These are phyloP conservation scores for Epichloe typhina DNA, from an alignment of 2,329 filamentous ascomycete species.

Conservation along the genomic window DNA sequence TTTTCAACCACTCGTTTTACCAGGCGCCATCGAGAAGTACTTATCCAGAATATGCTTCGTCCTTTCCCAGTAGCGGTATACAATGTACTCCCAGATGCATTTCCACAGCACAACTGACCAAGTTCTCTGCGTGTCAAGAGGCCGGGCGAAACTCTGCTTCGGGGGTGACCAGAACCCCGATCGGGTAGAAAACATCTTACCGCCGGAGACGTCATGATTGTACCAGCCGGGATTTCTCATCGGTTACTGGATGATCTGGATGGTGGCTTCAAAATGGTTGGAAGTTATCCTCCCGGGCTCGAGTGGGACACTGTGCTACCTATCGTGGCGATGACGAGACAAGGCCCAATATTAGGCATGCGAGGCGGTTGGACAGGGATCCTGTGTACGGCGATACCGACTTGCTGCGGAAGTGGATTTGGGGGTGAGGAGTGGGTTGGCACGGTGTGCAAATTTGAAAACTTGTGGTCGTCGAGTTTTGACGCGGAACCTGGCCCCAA, in stretches of 20 bases:
- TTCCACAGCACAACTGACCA: slow-evolving; percentile 58
- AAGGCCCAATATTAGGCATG: slow-evolving; percentile 1
- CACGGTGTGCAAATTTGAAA: background rate
- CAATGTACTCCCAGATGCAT: slow-evolving; percentile 38
- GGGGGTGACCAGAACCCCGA: slow-evolving; percentile 36
- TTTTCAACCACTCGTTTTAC: background rate
- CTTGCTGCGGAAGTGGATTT: background rate
- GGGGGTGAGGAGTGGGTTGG: background rate
- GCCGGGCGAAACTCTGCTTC: slow-evolving; percentile 50
- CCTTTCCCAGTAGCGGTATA: background rate
- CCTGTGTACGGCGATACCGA: slow-evolving; percentile 9
- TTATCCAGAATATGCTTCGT: background rate
- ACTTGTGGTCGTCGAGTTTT: background rate
- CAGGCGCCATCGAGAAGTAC: background rate
- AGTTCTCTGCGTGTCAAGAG: slow-evolving; percentile 45
- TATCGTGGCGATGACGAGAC: background rate
- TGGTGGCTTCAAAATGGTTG: slow-evolving; percentile 51
- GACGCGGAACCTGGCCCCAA: background rate
- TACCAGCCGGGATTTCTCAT: slow-evolving; percentile 53
- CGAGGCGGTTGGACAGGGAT: slow-evolving; percentile 10
- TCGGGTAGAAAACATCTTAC: slow-evolving; percentile 38
- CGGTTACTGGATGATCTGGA: slow-evolving; percentile 42
- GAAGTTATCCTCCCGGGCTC: slow-evolving; percentile 44
- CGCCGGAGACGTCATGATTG: slow-evolving; percentile 49
- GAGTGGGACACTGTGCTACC: slow-evolving; percentile 52